Evolutionary conservation across 140 eudicot genomes (phyloP).

Genomic region (Oenanthe javanica): DNA sequence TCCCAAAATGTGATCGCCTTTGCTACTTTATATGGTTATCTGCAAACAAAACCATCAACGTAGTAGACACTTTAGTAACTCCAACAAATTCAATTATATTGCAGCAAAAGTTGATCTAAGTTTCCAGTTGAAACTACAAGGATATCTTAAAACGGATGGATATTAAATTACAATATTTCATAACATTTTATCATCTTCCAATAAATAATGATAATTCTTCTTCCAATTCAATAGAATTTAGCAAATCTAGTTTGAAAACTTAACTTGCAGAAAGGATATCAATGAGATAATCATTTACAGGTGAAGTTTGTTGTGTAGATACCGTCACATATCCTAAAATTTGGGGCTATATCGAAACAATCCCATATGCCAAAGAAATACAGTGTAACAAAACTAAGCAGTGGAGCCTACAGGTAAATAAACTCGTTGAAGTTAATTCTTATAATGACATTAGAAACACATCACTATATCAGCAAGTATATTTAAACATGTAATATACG

Average conservation of each 20-base stretch:
- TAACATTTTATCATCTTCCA: background rate
- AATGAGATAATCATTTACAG: background rate
- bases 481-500: background rate
- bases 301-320: background rate
- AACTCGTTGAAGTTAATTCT: no score
- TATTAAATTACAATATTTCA: background rate
- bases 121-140: background rate
- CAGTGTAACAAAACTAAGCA: background rate
- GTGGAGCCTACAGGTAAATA: background rate
- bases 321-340: background rate
- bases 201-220: background rate
- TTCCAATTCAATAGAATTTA: background rate
- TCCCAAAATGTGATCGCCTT: background rate
- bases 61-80: background rate
- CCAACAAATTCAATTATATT: background rate
- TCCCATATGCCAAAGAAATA: background rate
- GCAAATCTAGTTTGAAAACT: background rate
- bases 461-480: background rate
- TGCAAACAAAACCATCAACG: background rate
- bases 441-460: no score
- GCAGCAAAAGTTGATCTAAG: background rate
- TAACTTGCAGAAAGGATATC: background rate
- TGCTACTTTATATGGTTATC: background rate
- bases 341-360: background rate
- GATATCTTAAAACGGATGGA: background rate